These are phyloP conservation scores for Neurospora hispaniola DNA, from an alignment of 495 filamentous ascomycete species.

Conservation along the genomic window DNA sequence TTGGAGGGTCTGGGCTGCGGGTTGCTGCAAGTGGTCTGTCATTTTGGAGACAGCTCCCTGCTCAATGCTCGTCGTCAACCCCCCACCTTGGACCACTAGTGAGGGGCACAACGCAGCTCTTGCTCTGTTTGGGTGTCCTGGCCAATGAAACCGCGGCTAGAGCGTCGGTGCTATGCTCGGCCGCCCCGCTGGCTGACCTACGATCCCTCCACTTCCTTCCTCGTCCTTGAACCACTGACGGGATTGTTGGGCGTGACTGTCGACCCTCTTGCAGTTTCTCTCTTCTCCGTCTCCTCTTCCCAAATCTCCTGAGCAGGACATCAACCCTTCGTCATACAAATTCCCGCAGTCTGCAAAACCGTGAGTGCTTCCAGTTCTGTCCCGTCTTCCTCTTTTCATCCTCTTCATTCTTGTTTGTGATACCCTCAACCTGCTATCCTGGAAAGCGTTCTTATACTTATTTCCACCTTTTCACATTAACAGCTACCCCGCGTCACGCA, in stretches of 20 bases:
- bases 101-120: neutral
- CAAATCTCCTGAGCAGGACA: neutral
- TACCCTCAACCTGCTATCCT: neutral
- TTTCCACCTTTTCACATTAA: neutral
- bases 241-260: neutral
- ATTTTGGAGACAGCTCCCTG: neutral
- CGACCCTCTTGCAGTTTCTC: neutral
- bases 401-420: neutral
- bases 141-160: neutral
- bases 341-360: neutral
- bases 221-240: neutral
- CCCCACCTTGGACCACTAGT: neutral
- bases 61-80: neutral
- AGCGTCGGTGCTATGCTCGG: neutral
- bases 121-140: neutral
- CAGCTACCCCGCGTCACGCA: neutral
- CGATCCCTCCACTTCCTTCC: conserved; percentile 1
- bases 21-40: neutral
- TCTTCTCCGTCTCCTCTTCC: neutral
- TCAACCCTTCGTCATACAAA: neutral
- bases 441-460: neutral
- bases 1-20: neutral
- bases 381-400: neutral
- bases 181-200: neutral
- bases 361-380: neutral